phyloP scores from a whole-genome alignment of 2,329 filamentous ascomycete species.

The Ilyonectria robusta region DNA sequence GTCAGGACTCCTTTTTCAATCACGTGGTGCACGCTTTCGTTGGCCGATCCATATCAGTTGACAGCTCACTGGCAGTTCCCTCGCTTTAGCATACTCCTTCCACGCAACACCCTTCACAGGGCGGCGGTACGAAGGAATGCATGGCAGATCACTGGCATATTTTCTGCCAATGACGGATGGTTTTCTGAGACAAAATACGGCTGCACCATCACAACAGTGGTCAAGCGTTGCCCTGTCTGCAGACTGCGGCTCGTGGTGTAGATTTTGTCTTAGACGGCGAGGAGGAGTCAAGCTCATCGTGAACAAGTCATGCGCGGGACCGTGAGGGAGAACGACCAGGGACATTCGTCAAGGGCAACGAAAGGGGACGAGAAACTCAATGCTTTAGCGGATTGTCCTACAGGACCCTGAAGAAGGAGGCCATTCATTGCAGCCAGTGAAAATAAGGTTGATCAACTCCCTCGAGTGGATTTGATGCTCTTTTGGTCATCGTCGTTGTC shows the following conservation, averaged over 20 bases:
- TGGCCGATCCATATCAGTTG: too few species aligned
- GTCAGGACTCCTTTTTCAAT: not conserved
- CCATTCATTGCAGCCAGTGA: not conserved
- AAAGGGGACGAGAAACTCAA: slow-evolving; percentile 7
- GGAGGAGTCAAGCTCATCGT: not conserved
- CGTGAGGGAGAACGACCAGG: not conserved
- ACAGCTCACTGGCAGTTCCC: not conserved
- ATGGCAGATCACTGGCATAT: not conserved
- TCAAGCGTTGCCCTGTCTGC: not conserved
- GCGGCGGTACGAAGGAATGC: slow-evolving; percentile 5
- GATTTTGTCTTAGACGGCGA: slow-evolving; percentile 4
- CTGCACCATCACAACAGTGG: not conserved
- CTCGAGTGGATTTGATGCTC: slow-evolving; percentile 4
- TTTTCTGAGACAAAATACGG: slow-evolving; percentile 11
- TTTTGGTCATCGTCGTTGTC: slow-evolving; percentile 2
- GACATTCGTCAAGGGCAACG: slow-evolving; percentile 2
- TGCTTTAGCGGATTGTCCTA: slow-evolving; percentile 1
- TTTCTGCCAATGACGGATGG: slow-evolving; percentile 6
- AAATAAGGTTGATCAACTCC: slow-evolving; percentile 21
- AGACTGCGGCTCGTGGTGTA: not conserved
- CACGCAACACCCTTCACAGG: not conserved
- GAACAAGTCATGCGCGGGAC: not conserved
- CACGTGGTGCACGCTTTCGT: too few species aligned
- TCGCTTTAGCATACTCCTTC: not conserved
- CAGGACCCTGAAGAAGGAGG: not conserved